Evolutionary conservation across 345 rosid species (phyloP), one percentile per base, ranked within the genome.

Genomic region (Euphorbia tirucalli): DNA sequence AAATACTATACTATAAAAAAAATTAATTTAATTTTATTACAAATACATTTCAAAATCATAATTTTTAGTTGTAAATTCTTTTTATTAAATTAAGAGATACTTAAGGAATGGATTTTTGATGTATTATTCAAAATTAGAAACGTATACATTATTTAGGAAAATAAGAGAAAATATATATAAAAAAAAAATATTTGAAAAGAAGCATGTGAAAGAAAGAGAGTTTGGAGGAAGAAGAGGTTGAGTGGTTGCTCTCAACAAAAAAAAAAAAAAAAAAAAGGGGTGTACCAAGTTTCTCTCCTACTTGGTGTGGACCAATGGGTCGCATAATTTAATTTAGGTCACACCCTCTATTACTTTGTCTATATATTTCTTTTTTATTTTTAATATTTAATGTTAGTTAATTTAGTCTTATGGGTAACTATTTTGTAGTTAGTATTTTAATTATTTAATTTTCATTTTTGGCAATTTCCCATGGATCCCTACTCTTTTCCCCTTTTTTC

Each of bases 261-360:
- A 55, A 39, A 69, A 59, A 35, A 14, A 35, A 59, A 35, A 14
- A 35, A 56, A n/a, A 55, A 39, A 69, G 9, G 63, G 63, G 64
- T 41, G 55, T 57, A 57, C 58, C 57, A 28, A 70, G 55, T 70
- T 43, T 4, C 16, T 46, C 19, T 30, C 21, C 31, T 60, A 60
- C 19, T 70, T 30, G 32, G 35, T 15, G 68, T 61, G 67, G 68
- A 31, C 74, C 35, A 22, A 35, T 35, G 39, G 7, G 31, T 1
- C 10, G 1, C 49, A 21, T 30, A 31, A 35, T 52, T 41, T 31
- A n/a, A 60, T 60, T 35, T n/a, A 18, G 65, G 65, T 55, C 31
- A 68, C 61, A n/a, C 48, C 31, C 21, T 54, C 14, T 15, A 32
- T 28, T 32, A 30, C 43, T 54, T 32, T 68, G 62, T 35, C 50